Evolutionary conservation across 306 rosid species (phyloP).

Genomic region (Mimosa bimucronata): DNA sequence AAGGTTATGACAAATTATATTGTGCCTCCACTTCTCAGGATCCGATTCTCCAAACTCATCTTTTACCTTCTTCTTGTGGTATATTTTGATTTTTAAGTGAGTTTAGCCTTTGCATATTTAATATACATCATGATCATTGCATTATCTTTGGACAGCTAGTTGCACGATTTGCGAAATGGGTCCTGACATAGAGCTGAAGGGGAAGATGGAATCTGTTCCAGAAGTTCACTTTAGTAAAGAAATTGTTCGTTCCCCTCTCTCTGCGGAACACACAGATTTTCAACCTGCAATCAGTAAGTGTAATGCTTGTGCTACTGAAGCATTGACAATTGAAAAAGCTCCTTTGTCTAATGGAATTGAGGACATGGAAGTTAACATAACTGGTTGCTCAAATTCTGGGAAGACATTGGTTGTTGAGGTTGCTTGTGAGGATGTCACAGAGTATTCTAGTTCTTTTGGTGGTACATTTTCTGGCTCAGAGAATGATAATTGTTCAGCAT

Average conservation of each 20-base stretch:
- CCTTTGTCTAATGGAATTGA: slow-evolving; percentile 40
- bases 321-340: slow-evolving; percentile 30
- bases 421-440: slow-evolving; percentile 51
- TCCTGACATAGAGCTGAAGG: slow-evolving; percentile 52
- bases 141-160: slow-evolving; percentile 37
- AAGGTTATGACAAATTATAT: not conserved
- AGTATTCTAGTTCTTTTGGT: slow-evolving; percentile 79
- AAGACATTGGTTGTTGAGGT: slow-evolving; percentile 45
- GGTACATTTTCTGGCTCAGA: slow-evolving; percentile 58
- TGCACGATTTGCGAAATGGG: slow-evolving; percentile 53
- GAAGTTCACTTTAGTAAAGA: slow-evolving; percentile 48
- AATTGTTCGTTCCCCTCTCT: slow-evolving; percentile 30
- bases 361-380: slow-evolving; percentile 62
- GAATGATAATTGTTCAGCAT: slow-evolving; percentile 40
- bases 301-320: slow-evolving; percentile 36
- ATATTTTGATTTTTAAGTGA: slow-evolving; percentile 14
- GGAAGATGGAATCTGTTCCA: slow-evolving; percentile 40
- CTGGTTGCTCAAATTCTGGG: slow-evolving; percentile 36
- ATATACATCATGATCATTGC: not conserved
- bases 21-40: not conserved
- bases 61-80: not conserved
- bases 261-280: slow-evolving; percentile 36
- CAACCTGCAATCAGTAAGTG: slow-evolving; percentile 45
- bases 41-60: not conserved
- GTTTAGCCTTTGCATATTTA: slow-evolving; percentile 14